Evolutionary conservation across 2,329 filamentous ascomycete species (phyloP).

Genomic region (Colletotrichum orchidophilum): DNA sequence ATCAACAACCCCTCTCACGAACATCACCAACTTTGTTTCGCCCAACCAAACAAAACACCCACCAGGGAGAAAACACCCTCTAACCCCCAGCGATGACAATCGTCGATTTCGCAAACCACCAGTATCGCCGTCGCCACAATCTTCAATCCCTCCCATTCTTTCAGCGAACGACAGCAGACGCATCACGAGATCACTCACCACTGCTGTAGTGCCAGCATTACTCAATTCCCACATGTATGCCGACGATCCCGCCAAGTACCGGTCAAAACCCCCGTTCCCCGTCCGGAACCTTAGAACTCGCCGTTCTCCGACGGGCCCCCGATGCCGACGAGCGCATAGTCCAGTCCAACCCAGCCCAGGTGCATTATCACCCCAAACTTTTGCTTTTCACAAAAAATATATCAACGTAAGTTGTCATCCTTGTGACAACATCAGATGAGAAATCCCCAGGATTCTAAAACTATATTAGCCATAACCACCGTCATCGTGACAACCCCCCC

Average conservation of each 20-base stretch:
- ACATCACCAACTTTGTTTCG: slow-evolving; percentile 15
- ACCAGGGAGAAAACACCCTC: not conserved
- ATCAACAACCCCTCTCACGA: not conserved
- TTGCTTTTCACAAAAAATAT: not conserved
- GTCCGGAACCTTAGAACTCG: not conserved
- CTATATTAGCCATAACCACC: too few relatives aligned
- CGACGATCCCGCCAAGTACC: not conserved
- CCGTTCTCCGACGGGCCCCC: not conserved
- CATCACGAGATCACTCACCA: not conserved
- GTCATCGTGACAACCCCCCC: too few relatives aligned
- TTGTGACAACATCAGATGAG: too few relatives aligned
- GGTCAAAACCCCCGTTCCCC: not conserved
- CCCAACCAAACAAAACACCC: slow-evolving; percentile 13
- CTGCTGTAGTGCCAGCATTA: not conserved
- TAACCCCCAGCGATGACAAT: not conserved
- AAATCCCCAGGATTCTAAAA: too few relatives aligned
- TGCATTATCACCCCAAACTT: not conserved
- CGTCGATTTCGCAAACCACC: not conserved
- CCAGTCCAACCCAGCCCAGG: not conserved
- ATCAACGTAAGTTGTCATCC: not conserved
- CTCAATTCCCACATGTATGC: not conserved
- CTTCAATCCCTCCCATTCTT: not conserved
- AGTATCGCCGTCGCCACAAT: not conserved
- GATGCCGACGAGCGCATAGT: not conserved
- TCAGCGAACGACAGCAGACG: not conserved